phyloP scores from a whole-genome alignment of 106 monocot species.

The Ottelia alismoides region DNA sequence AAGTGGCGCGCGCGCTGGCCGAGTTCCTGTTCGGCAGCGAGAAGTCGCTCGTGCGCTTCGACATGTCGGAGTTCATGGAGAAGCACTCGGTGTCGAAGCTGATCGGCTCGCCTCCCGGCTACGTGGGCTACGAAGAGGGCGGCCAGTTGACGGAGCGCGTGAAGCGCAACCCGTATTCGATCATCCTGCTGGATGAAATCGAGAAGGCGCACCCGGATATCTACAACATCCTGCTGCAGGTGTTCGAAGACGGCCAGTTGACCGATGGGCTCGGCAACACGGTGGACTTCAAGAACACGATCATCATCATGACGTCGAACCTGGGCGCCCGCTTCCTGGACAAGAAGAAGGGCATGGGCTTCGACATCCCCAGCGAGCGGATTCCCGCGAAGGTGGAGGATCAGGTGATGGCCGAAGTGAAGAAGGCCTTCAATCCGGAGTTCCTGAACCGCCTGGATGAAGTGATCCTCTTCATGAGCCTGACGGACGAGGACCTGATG shows the following conservation, averaged over 20 bases:
- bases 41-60: slow-evolving; percentile 46
- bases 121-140: slow-evolving; percentile 39
- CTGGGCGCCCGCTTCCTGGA: too few relatives aligned
- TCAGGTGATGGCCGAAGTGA: too few relatives aligned
- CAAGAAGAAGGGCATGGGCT: too few relatives aligned
- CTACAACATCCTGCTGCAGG: slow-evolving; percentile 34
- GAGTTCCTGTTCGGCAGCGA: slow-evolving; percentile 70
- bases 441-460: too few relatives aligned
- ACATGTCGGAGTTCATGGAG: slow-evolving; percentile 90
- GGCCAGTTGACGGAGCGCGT: slow-evolving; percentile 45
- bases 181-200: too few relatives aligned
- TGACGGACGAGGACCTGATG: too few relatives aligned
- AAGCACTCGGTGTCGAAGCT: slow-evolving; percentile 62
- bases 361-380: too few relatives aligned
- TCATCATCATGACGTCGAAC: slow-evolving; percentile 60
- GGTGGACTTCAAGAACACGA: slow-evolving; percentile 42
- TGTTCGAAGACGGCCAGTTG: slow-evolving; percentile 45
- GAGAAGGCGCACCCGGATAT: too few relatives aligned
- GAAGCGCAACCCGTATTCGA: slow-evolving; percentile 35
- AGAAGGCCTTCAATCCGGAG: too few relatives aligned
- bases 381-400: too few relatives aligned
- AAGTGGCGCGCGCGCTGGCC: slow-evolving; percentile 71
- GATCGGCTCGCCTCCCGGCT: slow-evolving; percentile 76
- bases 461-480: too few relatives aligned
- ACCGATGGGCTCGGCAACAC: slow-evolving; percentile 49